phyloP scores from a whole-genome alignment of 768 basidiomycete genomes.

The Lactarius pseudohatsudake region DNA sequence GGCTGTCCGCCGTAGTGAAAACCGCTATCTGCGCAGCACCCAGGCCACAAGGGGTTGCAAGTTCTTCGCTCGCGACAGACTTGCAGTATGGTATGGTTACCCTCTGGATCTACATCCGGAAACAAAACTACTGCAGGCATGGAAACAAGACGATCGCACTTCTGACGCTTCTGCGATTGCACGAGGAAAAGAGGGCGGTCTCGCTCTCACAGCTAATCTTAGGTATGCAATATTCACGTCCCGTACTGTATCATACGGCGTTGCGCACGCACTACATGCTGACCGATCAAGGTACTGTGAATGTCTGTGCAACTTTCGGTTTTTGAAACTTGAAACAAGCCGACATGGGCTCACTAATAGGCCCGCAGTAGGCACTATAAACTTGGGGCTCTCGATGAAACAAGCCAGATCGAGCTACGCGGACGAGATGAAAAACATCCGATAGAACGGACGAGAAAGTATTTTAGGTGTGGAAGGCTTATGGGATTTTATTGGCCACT shows the following conservation, averaged over 20 bases:
- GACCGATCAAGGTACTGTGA: neutral
- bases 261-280: neutral
- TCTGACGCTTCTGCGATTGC: neutral
- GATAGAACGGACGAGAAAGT: neutral
- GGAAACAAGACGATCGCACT: neutral
- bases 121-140: neutral
- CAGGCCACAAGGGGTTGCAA: neutral
- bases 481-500: neutral
- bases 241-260: neutral
- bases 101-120: neutral
- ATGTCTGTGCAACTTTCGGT: neutral
- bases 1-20: too few species aligned
- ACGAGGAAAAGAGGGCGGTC: neutral
- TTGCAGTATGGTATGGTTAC: neutral
- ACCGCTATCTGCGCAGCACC: neutral
- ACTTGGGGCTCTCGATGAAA: neutral
- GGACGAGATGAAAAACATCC: slow-evolving; percentile 3
- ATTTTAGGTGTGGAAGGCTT: neutral
- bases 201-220: neutral
- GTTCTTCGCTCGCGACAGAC: neutral
- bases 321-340: neutral
- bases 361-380: neutral
- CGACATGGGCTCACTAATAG: neutral
- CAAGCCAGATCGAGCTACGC: neutral
- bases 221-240: too few species aligned